phyloP scores from a whole-genome alignment of 163 green algal genomes.

The Chlamydomonas reinhardtii region DNA sequence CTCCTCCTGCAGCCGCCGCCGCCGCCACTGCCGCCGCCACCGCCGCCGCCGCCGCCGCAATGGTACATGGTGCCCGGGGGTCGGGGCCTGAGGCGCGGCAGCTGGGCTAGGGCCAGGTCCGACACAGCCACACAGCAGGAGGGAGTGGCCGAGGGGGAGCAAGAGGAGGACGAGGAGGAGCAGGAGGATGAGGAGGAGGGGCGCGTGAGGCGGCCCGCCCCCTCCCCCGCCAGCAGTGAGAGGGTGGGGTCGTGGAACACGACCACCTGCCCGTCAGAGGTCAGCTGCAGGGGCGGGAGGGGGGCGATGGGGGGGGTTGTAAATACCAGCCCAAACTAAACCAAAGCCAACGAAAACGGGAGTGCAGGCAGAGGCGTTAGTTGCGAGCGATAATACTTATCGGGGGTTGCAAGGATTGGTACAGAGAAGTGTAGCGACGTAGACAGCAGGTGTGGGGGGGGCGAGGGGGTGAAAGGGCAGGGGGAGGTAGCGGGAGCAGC shows the following conservation, averaged over 20 bases:
- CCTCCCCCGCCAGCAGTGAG: slow-evolving; percentile 3
- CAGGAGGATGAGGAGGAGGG: too few relatives aligned
- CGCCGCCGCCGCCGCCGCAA: not conserved
- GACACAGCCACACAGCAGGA: not conserved
- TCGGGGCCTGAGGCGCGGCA: slow-evolving; percentile 14
- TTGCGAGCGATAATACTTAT: too few relatives aligned
- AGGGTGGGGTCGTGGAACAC: slow-evolving; percentile 50
- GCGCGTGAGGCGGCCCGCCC: too few relatives aligned
- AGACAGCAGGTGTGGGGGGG: not conserved
- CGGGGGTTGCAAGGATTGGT: too few relatives aligned
- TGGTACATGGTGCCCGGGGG: not conserved
- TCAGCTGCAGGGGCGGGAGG: slow-evolving; percentile 7
- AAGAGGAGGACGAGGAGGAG: too few relatives aligned
- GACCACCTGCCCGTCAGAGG: slow-evolving; percentile 27
- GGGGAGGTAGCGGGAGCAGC: not conserved
- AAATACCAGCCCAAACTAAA: too few relatives aligned
- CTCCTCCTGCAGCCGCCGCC: not conserved
- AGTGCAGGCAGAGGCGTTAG: too few relatives aligned
- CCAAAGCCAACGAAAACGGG: too few relatives aligned
- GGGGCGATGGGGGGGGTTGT: not conserved
- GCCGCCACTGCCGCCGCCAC: not conserved
- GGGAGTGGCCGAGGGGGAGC: too few relatives aligned
- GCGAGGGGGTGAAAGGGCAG: not conserved
- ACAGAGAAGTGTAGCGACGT: not conserved
- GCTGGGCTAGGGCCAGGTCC: not conserved